Conservation (phyloP, 1,284 basidiomycete species). For the Fomitopsis palustris region DNA sequence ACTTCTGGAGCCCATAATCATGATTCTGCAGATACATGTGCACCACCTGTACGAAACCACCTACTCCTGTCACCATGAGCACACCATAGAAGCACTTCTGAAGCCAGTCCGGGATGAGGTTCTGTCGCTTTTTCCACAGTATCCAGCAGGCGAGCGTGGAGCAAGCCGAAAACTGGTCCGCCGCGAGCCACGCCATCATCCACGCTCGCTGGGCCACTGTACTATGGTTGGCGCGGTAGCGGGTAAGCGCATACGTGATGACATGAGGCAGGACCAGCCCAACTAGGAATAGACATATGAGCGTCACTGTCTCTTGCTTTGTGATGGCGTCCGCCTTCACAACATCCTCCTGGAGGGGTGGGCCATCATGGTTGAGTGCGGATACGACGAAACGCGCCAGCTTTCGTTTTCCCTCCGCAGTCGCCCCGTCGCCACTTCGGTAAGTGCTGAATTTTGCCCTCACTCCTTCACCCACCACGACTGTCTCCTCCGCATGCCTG, state of each 20-base stretch:
- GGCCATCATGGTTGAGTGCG: neutral
- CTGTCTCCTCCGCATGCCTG: neutral
- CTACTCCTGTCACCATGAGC: neutral
- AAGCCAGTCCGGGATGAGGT: constrained; percentile 1
- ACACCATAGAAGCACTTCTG: neutral
- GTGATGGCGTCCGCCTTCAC: neutral
- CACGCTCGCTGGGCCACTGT: constrained; percentile 4
- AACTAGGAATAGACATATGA: neutral
- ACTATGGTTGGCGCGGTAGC: neutral
- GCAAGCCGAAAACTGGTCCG: constrained; percentile 2
- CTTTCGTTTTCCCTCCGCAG: neutral
- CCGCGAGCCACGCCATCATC: constrained; percentile 6
- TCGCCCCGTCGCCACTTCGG: too few species aligned
- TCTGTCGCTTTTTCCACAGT: neutral
- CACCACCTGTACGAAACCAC: constrained; percentile 2
- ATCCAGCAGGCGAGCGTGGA: constrained; percentile 1
- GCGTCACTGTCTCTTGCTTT: neutral
- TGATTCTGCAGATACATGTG: constrained; percentile 4
- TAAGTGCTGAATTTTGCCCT: neutral
- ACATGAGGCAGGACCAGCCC: neutral
- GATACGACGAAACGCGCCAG: neutral
- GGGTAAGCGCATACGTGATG: neutral
- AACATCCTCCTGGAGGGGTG: neutral
- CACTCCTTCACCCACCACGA: neutral
- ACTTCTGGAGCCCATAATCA: neutral